Percentiles rank a stretch among this genome's conserved stretches.
These are phyloP conservation scores for Coemansia sp. DNA, from an alignment of 192 early-diverging fungal genomes.

Conservation along the genomic window DNA sequence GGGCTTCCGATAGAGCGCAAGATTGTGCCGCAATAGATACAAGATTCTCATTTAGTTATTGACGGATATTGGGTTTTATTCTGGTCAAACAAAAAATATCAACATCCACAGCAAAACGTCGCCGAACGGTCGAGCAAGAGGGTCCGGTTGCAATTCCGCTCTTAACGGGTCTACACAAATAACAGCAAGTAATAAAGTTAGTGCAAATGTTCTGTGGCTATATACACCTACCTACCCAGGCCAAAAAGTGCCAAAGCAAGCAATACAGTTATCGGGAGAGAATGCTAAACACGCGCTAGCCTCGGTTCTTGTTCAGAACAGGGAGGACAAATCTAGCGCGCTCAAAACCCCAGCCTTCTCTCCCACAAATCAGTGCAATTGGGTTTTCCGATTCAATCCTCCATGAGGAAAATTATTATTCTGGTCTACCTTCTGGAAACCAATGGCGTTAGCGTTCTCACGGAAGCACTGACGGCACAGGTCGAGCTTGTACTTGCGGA, in stretches of 20 bases:
- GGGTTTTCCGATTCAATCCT: not conserved
- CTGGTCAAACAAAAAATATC: not conserved
- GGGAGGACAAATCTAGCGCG: slow-evolving; percentile 24
- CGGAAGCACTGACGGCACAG: slow-evolving; percentile 99
- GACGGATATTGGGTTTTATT: slow-evolving; percentile 4
- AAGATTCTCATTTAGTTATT: not conserved
- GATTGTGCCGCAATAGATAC: slow-evolving; percentile 11
- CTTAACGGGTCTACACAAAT: slow-evolving; percentile 20
- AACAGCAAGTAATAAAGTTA: not conserved
- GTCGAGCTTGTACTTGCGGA: slow-evolving; percentile 99
- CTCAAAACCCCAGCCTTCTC: slow-evolving; percentile 6
- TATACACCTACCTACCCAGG: not conserved
- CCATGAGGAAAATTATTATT: slow-evolving; percentile 1
- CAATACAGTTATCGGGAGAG: not conserved
- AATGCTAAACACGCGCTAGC: slow-evolving; percentile 7
- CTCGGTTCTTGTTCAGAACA: slow-evolving; percentile 35
- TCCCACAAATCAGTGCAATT: not conserved
- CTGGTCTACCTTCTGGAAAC: slow-evolving; percentile 89
- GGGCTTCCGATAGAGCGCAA: slow-evolving; percentile 53
- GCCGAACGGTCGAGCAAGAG: not conserved
- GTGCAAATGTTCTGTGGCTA: not conserved
- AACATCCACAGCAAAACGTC: not conserved
- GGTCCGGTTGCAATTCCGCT: not conserved
- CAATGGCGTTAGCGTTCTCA: slow-evolving; percentile 97
- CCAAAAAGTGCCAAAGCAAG: not conserved